Percentiles rank a stretch among this genome's conserved stretches.
Evolutionary conservation across 177 flowering plant species (phyloP).

Genomic region (Vitis hybrid): DNA sequence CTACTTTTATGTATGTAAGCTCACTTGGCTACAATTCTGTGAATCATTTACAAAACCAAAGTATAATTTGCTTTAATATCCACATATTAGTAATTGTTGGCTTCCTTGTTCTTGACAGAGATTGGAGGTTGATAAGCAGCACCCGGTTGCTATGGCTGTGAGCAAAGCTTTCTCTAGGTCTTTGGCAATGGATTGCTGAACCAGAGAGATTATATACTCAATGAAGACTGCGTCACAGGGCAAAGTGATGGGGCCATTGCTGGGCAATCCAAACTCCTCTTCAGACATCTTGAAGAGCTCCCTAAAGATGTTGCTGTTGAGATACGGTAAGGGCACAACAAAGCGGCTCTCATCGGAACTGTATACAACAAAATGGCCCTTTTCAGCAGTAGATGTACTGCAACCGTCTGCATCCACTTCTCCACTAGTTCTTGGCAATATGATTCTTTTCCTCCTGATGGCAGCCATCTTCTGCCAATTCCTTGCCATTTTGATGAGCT

Average conservation of each 20-base stretch:
- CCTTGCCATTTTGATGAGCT: too few relatives aligned
- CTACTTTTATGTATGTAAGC: too few relatives aligned
- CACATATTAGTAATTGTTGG: conserved; percentile 3
- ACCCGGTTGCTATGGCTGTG: not conserved
- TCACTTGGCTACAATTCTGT: too few relatives aligned
- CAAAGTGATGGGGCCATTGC: conserved; percentile 24
- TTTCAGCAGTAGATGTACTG: too few relatives aligned
- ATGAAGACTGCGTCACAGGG: conserved; percentile 25
- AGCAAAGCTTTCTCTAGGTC: conserved; percentile 26
- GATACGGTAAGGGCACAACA: conserved; percentile 14
- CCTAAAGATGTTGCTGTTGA: conserved; percentile 5
- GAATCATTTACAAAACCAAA: too few relatives aligned
- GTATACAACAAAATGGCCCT: not conserved
- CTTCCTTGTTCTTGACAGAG: not conserved
- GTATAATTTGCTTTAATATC: not conserved
- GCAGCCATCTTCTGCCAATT: too few relatives aligned
- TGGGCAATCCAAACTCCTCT: conserved; percentile 30
- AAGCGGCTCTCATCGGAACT: conserved; percentile 7
- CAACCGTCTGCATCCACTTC: too few relatives aligned
- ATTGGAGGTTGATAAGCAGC: too few relatives aligned
- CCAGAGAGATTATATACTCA: conserved; percentile 20
- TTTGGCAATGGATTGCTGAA: not conserved
- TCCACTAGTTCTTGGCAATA: too few relatives aligned
- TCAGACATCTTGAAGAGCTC: conserved; percentile 26
- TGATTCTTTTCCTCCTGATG: too few relatives aligned